Conservation (phyloP, 352 stramenopile genomes). For the Thraustochytrium sp. region DNA sequence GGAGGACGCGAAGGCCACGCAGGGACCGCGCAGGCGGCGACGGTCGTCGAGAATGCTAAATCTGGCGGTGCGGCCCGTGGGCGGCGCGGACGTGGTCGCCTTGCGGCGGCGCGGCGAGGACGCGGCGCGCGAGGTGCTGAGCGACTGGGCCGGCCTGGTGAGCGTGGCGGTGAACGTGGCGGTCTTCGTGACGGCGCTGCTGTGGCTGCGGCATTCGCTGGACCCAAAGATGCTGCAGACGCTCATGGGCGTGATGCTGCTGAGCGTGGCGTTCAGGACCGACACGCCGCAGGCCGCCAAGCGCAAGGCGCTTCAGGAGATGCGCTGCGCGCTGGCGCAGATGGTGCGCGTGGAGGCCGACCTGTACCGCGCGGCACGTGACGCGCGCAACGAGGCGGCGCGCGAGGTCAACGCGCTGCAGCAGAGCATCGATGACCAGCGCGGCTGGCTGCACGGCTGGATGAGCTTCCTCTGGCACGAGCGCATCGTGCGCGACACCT, state of each 20-base stretch:
- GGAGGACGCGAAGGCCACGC: no score
- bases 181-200: background rate
- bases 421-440: constrained; percentile 6
- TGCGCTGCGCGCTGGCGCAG: background rate
- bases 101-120: background rate
- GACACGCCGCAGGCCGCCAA: background rate
- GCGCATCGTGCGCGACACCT: background rate
- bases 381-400: background rate
- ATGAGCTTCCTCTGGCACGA: constrained; percentile 6
- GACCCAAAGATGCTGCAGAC: background rate
- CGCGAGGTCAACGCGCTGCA: background rate
- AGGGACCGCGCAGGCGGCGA: no score
- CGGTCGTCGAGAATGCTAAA: background rate
- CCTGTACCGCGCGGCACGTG: background rate
- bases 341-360: background rate
- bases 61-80: background rate
- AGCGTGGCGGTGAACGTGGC: background rate
- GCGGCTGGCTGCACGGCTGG: background rate
- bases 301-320: background rate
- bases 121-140: background rate
- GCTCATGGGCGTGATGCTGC: background rate
- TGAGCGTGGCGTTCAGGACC: background rate
- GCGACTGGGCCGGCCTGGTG: background rate
- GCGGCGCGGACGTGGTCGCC: background rate
- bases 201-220: background rate